Base-by-base conservation (phyloP, 441 rosid species). In the Biscutella laevigata region DNA sequence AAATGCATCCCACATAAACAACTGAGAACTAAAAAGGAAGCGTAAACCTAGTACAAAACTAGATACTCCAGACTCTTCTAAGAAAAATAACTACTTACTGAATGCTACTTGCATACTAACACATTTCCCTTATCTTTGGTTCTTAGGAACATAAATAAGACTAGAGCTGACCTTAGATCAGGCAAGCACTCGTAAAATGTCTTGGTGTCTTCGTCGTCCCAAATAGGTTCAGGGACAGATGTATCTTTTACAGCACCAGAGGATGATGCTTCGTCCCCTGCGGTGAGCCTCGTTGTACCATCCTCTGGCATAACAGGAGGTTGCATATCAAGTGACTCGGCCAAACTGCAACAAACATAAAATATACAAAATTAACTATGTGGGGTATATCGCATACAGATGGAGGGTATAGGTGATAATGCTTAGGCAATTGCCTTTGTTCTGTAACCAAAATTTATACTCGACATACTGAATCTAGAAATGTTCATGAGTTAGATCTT, bases 151-250 rank as follows among this genome's bases (percentile, higher is more conserved):
- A 62, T 46, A 62, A 37, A 40, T 26, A 58, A n/a, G n/a, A n/a
- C n/a, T n/a, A 36, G 44, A 46, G 64, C 83, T 69, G 62, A 94
- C 99, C 99, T 89, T 59, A 94, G 94, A 81, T 94, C 99, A 19
- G 97, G 95, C 54, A 87, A 75, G 68, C 84, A 80, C 76, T 89
- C 99, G 60, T 94, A 94, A 72, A 94, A 94, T 48, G 96, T 83
- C 69, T 85, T 83, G 29, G 98, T 87, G 68, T 94, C 98, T 54
- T 90, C 99, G 67, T 94, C 98, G 74, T 94, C 98, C 99, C 99
- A 89, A 59, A 87, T 64, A 54, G 95, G 81, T 77, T 90, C 99
- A 3, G 72, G 69, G 61, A 36, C 72, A 26, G 86, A 74, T 60
- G 92, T 71, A 63, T 89, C 99, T 71, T 94, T 94, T 35, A 81